phyloP scores from a whole-genome alignment of 2,329 filamentous ascomycete genomes.

The Botrytis squamosa region DNA sequence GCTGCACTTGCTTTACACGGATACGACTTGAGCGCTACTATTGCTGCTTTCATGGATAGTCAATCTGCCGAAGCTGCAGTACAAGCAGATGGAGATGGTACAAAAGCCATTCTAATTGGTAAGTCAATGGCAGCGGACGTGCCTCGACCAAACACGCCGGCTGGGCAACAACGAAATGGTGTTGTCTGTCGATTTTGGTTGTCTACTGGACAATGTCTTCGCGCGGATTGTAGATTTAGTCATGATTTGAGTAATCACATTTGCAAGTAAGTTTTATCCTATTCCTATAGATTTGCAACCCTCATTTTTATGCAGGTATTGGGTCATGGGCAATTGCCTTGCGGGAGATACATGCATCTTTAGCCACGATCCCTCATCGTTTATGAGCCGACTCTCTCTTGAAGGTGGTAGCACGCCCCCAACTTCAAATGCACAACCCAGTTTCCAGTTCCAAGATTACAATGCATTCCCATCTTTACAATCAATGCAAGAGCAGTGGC shows the following conservation, averaged over 20 bases:
- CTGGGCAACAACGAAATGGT: constrained; percentile 73
- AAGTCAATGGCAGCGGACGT: constrained; percentile 81
- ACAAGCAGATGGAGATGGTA: constrained; percentile 50
- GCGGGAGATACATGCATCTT: constrained; percentile 94
- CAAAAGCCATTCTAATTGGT: constrained; percentile 73
- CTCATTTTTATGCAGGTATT: constrained; percentile 62
- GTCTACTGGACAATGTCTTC: constrained; percentile 89
- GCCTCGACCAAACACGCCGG: constrained; percentile 72
- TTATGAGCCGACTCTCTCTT: constrained; percentile 77
- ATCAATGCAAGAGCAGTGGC: constrained; percentile 58
- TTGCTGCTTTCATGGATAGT: constrained; percentile 82
- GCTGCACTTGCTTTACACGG: constrained; percentile 83
- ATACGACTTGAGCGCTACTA: constrained; percentile 90
- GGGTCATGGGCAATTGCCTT: constrained; percentile 92
- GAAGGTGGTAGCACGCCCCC: constrained; percentile 67
- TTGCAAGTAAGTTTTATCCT: constrained; percentile 76
- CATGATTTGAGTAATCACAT: constrained; percentile 94
- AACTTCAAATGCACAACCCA: constrained; percentile 59
- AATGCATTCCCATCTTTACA: constrained; percentile 80
- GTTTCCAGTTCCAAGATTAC: constrained; percentile 78
- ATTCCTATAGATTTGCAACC: constrained; percentile 11
- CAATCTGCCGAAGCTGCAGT: constrained; percentile 53
- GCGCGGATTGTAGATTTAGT: constrained; percentile 94
- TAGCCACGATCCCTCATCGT: constrained; percentile 87
- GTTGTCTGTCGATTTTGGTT: constrained; percentile 98